These are phyloP conservation scores for Pisolithus thermaeus DNA, from an alignment of 1,284 basidiomycete species.

Conservation along the genomic window DNA sequence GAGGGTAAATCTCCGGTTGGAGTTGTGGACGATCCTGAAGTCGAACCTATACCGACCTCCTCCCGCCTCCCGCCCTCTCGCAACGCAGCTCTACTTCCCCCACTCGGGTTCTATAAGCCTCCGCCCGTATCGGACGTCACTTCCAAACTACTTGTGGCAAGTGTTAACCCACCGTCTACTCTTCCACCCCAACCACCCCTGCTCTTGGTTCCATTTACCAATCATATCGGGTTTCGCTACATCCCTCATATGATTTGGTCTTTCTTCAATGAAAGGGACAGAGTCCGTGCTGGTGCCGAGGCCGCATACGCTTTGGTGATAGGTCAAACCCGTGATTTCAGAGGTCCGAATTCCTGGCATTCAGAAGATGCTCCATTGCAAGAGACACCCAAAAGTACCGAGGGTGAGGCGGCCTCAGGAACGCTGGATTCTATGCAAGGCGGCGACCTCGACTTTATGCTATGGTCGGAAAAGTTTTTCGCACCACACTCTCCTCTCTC, in stretches of 20 bases:
- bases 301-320: constrained; percentile 75
- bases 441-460: constrained; percentile 76
- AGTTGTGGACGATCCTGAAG: constrained; percentile 25
- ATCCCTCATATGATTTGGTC: constrained; percentile 88
- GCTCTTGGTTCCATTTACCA: constrained; percentile 82
- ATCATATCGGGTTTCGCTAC: constrained; percentile 82
- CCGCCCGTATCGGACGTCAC: constrained; percentile 18
- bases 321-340: constrained; percentile 60
- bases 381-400: neutral
- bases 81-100: constrained; percentile 37
- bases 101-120: constrained; percentile 28
- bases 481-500: constrained; percentile 56
- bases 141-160: constrained; percentile 4
- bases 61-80: constrained; percentile 37
- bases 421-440: constrained; percentile 13
- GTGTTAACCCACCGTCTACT: constrained; percentile 44
- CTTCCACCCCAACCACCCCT: constrained; percentile 81
- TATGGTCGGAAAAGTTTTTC: constrained; percentile 63
- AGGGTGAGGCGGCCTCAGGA: neutral
- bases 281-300: constrained; percentile 76
- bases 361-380: constrained; percentile 4
- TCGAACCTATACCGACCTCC: constrained; percentile 34
- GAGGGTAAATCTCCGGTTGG: constrained; percentile 26
- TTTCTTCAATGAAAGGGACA: constrained; percentile 88
- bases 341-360: constrained; percentile 31